Percentiles rank a stretch among this genome's conserved stretches.
Conservation (phyloP, 139 green algal genomes). For the Chlamydomonas asymmetrica region DNA sequence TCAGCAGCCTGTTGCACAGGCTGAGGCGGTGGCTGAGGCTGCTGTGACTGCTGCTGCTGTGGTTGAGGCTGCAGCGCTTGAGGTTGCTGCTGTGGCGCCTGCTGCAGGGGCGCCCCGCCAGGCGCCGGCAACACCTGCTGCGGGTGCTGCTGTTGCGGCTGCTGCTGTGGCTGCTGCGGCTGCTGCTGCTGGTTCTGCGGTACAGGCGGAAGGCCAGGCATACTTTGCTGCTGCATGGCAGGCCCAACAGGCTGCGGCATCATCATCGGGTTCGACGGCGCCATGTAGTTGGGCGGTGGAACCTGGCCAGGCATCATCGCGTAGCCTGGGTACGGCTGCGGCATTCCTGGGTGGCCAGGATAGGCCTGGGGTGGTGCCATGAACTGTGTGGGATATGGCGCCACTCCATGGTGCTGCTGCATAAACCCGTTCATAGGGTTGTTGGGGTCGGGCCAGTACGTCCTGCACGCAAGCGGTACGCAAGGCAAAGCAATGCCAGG, state of each 20-base stretch:
- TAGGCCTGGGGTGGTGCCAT: no score
- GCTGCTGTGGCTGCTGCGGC: background rate
- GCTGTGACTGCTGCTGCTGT: conserved; percentile 6
- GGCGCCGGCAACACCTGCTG: conserved; percentile 17
- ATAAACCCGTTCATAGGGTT: no score
- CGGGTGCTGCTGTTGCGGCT: conserved; percentile 9
- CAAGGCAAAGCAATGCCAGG: no score
- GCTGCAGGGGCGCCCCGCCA: no score
- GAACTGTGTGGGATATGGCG: no score
- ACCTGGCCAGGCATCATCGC: no score
- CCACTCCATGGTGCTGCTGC: no score
- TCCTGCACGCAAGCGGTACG: no score
- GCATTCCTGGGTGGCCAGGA: no score
- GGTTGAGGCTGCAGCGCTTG: background rate
- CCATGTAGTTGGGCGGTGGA: background rate
- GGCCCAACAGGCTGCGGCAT: background rate
- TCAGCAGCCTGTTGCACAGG: background rate
- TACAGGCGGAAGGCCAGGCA: background rate
- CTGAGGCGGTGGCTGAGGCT: conserved; percentile 7
- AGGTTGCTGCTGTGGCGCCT: background rate
- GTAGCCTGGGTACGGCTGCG: no score
- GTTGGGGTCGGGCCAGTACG: no score
- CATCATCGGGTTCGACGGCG: background rate
- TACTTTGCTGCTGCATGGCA: conserved; percentile 1
- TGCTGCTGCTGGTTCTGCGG: conserved; percentile 18